These are phyloP conservation scores for Pistacia atlantica DNA, from an alignment of 345 rosid species.

Conservation along the genomic window DNA sequence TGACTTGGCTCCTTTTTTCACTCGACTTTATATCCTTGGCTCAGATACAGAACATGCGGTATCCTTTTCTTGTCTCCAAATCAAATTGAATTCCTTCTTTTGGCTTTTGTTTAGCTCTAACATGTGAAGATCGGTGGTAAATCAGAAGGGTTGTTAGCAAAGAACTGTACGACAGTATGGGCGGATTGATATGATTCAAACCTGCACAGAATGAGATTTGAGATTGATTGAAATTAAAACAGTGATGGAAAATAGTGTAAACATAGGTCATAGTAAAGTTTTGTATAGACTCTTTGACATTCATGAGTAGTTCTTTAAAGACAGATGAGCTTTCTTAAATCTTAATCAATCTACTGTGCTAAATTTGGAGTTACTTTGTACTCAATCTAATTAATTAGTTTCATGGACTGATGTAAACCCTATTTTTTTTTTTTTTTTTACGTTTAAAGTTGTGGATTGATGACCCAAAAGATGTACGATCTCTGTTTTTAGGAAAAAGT, in stretches of 20 bases:
- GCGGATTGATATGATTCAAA: neutral
- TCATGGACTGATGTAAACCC: neutral
- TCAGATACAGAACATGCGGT: too few species aligned
- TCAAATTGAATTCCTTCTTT: neutral
- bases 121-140: neutral
- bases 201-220: neutral
- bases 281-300: neutral
- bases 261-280: too few species aligned
- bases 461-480: too few species aligned
- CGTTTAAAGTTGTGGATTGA: too few species aligned
- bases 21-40: too few species aligned
- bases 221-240: neutral
- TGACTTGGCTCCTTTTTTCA: neutral
- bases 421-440: too few species aligned
- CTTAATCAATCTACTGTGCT: neutral
- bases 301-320: too few species aligned
- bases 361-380: neutral
- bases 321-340: neutral
- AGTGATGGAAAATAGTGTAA: neutral
- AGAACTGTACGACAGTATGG: conserved; percentile 23
- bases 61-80: neutral
- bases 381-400: neutral
- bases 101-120: too few species aligned
- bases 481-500: neutral
- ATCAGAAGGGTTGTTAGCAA: conserved; percentile 18